Evolutionary conservation across 2,329 filamentous ascomycete genomes (phyloP).

Genomic region (Aspergillus vadensis): DNA sequence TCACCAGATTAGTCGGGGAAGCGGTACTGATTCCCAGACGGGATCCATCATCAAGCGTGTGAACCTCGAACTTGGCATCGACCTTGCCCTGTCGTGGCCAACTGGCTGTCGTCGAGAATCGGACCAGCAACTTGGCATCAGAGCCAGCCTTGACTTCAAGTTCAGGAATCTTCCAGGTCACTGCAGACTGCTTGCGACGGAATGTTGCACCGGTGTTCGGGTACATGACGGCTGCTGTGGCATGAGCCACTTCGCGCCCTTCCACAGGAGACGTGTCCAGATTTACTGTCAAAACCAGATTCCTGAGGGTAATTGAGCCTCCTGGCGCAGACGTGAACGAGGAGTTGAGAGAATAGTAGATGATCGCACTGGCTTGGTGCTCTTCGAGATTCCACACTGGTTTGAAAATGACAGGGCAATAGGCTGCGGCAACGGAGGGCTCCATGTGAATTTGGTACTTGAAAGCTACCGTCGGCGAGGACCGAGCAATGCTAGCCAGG

Average conservation of each 20-base stretch:
- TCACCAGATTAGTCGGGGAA: conserved; percentile 27
- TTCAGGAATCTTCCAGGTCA: conserved; percentile 50
- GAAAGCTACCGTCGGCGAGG: conserved; percentile 72
- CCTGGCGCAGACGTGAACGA: conserved; percentile 52
- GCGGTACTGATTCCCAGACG: conserved; percentile 63
- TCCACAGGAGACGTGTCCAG: conserved; percentile 45
- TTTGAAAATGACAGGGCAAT: conserved; percentile 72
- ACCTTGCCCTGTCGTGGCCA: conserved; percentile 73
- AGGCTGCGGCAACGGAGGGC: conserved; percentile 54
- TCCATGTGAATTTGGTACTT: conserved; percentile 86
- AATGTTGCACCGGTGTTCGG: conserved; percentile 48
- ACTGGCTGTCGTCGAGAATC: conserved; percentile 72
- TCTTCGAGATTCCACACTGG: conserved; percentile 82
- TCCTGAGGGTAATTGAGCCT: conserved; percentile 64
- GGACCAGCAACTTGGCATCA: conserved; percentile 76
- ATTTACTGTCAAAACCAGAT: conserved; percentile 70
- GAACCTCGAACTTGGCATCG: conserved; percentile 80
- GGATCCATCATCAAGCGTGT: conserved; percentile 57
- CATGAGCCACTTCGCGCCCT: conserved; percentile 43
- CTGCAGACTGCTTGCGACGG: conserved; percentile 49
- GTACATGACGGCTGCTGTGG: conserved; percentile 48
- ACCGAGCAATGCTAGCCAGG: conserved; percentile 68
- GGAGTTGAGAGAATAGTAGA: conserved; percentile 84
- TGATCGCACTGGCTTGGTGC: conserved; percentile 80
- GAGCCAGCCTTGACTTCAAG: conserved; percentile 56